Evolutionary conservation across 305 asterid species (phyloP), one percentile per base, ranked within the genome.

Genomic region (Petunia hybrid): DNA sequence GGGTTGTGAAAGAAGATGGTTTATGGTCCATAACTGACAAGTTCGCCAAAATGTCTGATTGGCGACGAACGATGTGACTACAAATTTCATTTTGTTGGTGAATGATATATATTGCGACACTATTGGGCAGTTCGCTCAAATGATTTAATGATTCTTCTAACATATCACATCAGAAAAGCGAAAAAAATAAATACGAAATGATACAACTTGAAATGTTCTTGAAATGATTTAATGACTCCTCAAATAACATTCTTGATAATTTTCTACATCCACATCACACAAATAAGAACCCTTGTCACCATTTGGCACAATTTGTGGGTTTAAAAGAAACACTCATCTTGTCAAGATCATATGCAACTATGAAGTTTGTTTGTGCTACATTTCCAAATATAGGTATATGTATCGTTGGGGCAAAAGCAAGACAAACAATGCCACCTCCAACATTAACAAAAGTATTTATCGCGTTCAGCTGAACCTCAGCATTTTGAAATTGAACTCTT

Each of bases 311-410:
- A 79, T 89, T 82, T 9, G 82, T 82, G 42, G 78, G 84, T 82
- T 79, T 82, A 76, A 89, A 88, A 42, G 88, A 87, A 3, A 91
- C 79, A 42, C 14, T 40, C 79, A 78, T 84, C 46, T 62, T 87
- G 43, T 56, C 76, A 2, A 91, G 69, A 43, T 91, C 90, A 87
- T 86, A 85, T 2, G 84, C 92, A 12, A 90, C 81, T 83, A 87
- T 84, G 45, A 87, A 90, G 71, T 87, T 85, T 5, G 42, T 75
- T 41, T 89, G 94, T 70, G 90, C 89, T 48, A 84, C 31, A 55
- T 89, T 90, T 4, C 92, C 94, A 55, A 85, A 80, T 31, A 80
- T 79, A 41, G 85, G 82, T 16, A 84, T 9, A 6, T 56, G 53
- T 46, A 55, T 51, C 1, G 78, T 40, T 1, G 85, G 84, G 5